Conservation (phyloP, 2,329 filamentous ascomycete species). For the Fusarium staphyleae region DNA sequence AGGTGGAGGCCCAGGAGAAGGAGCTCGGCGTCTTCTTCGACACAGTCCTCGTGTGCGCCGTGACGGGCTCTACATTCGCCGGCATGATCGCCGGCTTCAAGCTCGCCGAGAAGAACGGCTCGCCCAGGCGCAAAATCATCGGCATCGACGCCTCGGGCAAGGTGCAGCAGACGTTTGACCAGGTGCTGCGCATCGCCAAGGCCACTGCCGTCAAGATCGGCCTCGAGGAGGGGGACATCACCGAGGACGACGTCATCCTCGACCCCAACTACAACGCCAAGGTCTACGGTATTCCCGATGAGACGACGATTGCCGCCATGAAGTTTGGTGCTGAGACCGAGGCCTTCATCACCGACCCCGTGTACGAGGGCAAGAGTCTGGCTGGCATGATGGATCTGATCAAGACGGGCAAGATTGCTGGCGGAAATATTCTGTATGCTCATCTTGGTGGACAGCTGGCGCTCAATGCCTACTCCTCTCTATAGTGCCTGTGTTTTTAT, state of each 20-base stretch:
- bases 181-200: slow-evolving; percentile 71
- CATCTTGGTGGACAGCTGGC: slow-evolving; percentile 75
- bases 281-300: slow-evolving; percentile 71
- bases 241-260: slow-evolving; percentile 66
- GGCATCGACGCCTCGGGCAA: slow-evolving; percentile 65
- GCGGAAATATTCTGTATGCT: slow-evolving; percentile 74
- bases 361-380: slow-evolving; percentile 79
- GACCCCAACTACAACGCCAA: slow-evolving; percentile 70
- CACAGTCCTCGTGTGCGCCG: slow-evolving; percentile 71
- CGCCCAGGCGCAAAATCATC: slow-evolving; percentile 61
- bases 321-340: slow-evolving; percentile 72
- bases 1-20: slow-evolving; percentile 69
- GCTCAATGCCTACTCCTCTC: slow-evolving; percentile 69
- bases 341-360: slow-evolving; percentile 76
- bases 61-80: slow-evolving; percentile 74
- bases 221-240: slow-evolving; percentile 64
- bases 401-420: slow-evolving; percentile 65
- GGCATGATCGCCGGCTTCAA: slow-evolving; percentile 79
- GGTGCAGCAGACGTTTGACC: slow-evolving; percentile 63
- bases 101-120: slow-evolving; percentile 58
- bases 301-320: slow-evolving; percentile 71
- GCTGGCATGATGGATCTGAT: slow-evolving; percentile 76
- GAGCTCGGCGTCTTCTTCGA: slow-evolving; percentile 70
- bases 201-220: slow-evolving; percentile 70
- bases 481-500: slow-evolving; percentile 16